phyloP scores from a whole-genome alignment of 306 rosid species.

The Comarum palustre region DNA sequence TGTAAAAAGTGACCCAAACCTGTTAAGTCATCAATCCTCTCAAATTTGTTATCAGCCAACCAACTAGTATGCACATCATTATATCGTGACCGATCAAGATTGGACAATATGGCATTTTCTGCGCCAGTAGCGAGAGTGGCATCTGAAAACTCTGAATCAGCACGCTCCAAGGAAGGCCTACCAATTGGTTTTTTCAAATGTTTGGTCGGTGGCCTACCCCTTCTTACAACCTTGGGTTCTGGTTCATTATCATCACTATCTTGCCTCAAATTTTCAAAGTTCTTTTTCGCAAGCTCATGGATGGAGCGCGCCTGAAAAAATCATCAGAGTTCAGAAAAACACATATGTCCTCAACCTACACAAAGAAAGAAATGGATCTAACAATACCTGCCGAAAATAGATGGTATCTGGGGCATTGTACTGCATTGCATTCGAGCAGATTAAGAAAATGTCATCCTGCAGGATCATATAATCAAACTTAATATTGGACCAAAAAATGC shows the following conservation, averaged over 20 bases:
- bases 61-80: constrained; percentile 39
- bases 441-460: constrained; percentile 61
- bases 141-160: constrained; percentile 46
- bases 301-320: constrained; percentile 61
- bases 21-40: constrained; percentile 47
- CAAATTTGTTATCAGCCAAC: constrained; percentile 44
- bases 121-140: constrained; percentile 51
- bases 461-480: constrained; percentile 15
- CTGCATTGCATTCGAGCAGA: constrained; percentile 73
- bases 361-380: constrained; percentile 2
- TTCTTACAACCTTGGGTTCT: constrained; percentile 51
- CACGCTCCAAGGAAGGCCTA: constrained; percentile 45
- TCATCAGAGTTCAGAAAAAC: constrained; percentile 7
- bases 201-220: constrained; percentile 73
- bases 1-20: constrained; percentile 31
- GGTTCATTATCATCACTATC: constrained; percentile 60
- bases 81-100: constrained; percentile 38
- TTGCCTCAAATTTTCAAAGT: constrained; percentile 60
- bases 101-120: constrained; percentile 41
- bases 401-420: constrained; percentile 68
- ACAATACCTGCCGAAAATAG: constrained; percentile 66
- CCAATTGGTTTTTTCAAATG: constrained; percentile 45
- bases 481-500: constrained; percentile 8
- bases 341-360: not conserved
- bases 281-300: constrained; percentile 61